Percentiles rank a stretch among this genome's conserved stretches.
phyloP scores from a whole-genome alignment of 2,329 filamentous ascomycete genomes.

The Pseudocercospora vitis region DNA sequence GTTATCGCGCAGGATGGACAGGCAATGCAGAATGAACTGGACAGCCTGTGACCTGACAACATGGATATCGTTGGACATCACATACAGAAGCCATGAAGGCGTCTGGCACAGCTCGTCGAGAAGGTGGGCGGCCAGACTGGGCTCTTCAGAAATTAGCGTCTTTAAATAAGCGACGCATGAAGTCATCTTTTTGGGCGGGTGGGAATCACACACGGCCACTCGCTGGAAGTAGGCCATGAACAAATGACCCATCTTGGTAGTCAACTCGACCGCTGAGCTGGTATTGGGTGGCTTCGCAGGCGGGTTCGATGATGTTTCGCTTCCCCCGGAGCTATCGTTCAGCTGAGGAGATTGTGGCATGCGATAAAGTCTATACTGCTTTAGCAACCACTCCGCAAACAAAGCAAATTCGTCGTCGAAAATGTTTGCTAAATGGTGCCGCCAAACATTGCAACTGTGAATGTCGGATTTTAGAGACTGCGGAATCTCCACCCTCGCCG shows the following conservation, averaged over 20 bases:
- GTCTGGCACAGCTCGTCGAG: conserved; percentile 13
- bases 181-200: conserved; percentile 16
- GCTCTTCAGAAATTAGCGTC: conserved; percentile 13
- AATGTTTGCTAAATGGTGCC: conserved; percentile 26
- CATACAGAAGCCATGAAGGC: conserved; percentile 14
- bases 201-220: conserved; percentile 17
- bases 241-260: conserved; percentile 9
- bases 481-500: conserved; percentile 19
- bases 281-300: background rate
- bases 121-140: conserved; percentile 7
- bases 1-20: conserved; percentile 17
- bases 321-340: background rate
- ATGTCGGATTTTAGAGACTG: conserved; percentile 13
- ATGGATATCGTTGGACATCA: conserved; percentile 18
- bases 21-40: conserved; percentile 18
- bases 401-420: conserved; percentile 27
- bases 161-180: conserved; percentile 8
- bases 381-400: conserved; percentile 27
- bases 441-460: conserved; percentile 21
- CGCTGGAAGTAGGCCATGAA: conserved; percentile 18
- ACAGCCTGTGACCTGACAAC: conserved; percentile 12
- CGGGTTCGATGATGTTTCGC: background rate
- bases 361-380: conserved; percentile 5
- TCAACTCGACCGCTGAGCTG: conserved; percentile 1
- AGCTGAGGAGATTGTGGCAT: background rate